These are phyloP conservation scores for Arthrinium puccinioides DNA, from an alignment of 2,329 filamentous ascomycete species.

Conservation along the genomic window DNA sequence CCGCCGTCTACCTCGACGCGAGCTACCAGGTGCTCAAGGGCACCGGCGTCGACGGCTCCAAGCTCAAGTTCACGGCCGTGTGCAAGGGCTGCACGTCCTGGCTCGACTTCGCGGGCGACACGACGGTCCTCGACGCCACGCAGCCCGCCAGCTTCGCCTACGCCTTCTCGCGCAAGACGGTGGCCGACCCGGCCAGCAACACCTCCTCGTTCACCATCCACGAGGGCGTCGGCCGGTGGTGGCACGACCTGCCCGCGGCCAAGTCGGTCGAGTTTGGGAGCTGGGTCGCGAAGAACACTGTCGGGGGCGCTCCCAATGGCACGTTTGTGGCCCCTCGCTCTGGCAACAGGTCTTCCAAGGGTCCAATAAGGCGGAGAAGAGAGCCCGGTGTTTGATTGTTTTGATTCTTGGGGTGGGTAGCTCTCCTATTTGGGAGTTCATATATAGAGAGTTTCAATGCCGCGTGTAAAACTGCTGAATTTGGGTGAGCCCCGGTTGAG, in stretches of 20 bases:
- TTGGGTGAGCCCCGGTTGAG: no score
- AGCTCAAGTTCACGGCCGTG: constrained; percentile 26
- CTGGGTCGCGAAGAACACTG: constrained; percentile 20
- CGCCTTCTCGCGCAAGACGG: constrained; percentile 28
- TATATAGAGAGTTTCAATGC: no score
- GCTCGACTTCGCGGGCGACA: constrained; percentile 31
- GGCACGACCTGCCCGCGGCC: constrained; percentile 26
- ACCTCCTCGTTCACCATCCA: constrained; percentile 34
- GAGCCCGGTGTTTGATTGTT: no score
- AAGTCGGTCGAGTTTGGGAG: constrained; percentile 24
- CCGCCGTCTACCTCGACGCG: constrained; percentile 21
- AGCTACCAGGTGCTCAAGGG: constrained; percentile 27
- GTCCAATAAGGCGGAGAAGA: no score
- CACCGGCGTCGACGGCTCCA: constrained; percentile 24
- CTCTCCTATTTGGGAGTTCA: no score
- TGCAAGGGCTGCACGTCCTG: constrained; percentile 34
- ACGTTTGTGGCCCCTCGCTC: background rate
- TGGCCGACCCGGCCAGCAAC: constrained; percentile 27
- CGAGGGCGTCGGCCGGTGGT: constrained; percentile 32
- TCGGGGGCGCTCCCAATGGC: background rate
- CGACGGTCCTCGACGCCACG: constrained; percentile 28
- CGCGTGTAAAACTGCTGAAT: no score
- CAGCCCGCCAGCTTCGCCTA: constrained; percentile 31
- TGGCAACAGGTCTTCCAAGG: no score
- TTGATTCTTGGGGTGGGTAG: no score